These are phyloP conservation scores for Komagataea norvegica DNA, from an alignment of 1,139 yeast species.

Conservation along the genomic window DNA sequence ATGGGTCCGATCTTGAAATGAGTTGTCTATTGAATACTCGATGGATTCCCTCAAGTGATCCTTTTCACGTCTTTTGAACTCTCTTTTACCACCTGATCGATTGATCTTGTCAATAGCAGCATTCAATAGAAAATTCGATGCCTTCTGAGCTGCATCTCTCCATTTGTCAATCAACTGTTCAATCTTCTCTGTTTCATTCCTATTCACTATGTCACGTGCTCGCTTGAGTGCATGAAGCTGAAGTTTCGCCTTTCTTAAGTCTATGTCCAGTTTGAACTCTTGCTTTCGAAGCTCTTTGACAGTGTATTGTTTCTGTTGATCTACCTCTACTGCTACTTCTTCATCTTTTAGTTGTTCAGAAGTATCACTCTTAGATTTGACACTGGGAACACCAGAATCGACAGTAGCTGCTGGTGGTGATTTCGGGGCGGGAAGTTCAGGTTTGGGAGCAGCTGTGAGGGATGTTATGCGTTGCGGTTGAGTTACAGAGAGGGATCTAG, in stretches of 20 bases:
- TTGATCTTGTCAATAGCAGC: conserved; percentile 37
- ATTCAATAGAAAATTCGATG: conserved; percentile 39
- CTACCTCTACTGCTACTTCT: conserved; percentile 14
- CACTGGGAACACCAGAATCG: neutral
- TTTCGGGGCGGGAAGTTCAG: conserved; percentile 13
- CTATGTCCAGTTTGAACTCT: conserved; percentile 26
- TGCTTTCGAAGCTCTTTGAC: conserved; percentile 11
- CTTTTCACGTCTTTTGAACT: conserved; percentile 33
- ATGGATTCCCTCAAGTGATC: conserved; percentile 31
- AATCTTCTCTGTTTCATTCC: conserved; percentile 26
- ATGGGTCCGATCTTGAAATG: conserved; percentile 34
- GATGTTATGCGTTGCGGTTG: conserved; percentile 15
- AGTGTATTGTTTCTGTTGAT: no score
- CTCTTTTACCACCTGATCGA: conserved; percentile 42
- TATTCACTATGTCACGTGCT: conserved; percentile 32
- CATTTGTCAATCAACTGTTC: conserved; percentile 36
- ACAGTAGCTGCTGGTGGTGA: neutral
- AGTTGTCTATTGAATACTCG: conserved; percentile 32
- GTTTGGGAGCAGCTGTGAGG: conserved; percentile 11
- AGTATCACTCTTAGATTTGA: conserved; percentile 1
- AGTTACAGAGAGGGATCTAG: conserved; percentile 16
- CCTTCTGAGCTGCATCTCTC: conserved; percentile 40
- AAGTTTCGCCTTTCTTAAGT: conserved; percentile 26
- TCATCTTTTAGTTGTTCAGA: conserved; percentile 1
- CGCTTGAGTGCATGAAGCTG: conserved; percentile 32